Conservation (phyloP, 2,329 filamentous ascomycete genomes). For the Botrytis tulipae region DNA sequence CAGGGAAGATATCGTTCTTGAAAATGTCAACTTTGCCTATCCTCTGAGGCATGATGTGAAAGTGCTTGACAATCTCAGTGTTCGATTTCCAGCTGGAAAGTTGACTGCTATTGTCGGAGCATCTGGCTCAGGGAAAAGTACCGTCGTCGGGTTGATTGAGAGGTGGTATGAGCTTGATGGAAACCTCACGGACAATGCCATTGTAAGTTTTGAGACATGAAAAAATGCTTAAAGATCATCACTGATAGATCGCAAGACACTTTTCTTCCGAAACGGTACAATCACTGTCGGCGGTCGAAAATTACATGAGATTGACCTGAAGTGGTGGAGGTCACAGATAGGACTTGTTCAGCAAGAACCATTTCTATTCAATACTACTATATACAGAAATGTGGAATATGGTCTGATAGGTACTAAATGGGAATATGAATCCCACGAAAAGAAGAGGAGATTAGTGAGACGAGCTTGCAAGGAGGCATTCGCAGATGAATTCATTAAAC, state of each 20-base stretch:
- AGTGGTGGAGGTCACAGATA: conserved; percentile 46
- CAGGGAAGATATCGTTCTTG: conserved; percentile 56
- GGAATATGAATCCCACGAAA: conserved; percentile 22
- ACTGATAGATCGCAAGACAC: conserved; percentile 24
- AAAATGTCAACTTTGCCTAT: conserved; percentile 70
- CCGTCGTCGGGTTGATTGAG: conserved; percentile 68
- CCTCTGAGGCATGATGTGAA: conserved; percentile 63
- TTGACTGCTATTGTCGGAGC: conserved; percentile 72
- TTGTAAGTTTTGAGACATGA: conserved; percentile 23
- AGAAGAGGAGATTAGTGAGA: conserved; percentile 27
- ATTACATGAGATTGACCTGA: conserved; percentile 24
- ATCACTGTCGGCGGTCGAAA: conserved; percentile 27
- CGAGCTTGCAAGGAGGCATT: conserved; percentile 55
- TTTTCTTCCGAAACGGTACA: conserved; percentile 29
- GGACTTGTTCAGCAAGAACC: conserved; percentile 56
- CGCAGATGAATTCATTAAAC: conserved; percentile 54
- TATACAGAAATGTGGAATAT: conserved; percentile 35
- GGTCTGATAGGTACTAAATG: conserved; percentile 29
- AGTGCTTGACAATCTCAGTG: conserved; percentile 58
- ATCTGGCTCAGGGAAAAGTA: conserved; percentile 72
- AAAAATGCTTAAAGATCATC: not conserved
- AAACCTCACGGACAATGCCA: conserved; percentile 34
- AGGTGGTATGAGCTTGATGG: conserved; percentile 65
- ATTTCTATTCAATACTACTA: conserved; percentile 51
- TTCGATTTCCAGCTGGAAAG: conserved; percentile 61